A percentile compares a stretch with the other conserved stretches of the same genome.
These are phyloP conservation scores for Ogataea hybrid DNA, from an alignment of 1,139 yeast species.

Conservation along the genomic window DNA sequence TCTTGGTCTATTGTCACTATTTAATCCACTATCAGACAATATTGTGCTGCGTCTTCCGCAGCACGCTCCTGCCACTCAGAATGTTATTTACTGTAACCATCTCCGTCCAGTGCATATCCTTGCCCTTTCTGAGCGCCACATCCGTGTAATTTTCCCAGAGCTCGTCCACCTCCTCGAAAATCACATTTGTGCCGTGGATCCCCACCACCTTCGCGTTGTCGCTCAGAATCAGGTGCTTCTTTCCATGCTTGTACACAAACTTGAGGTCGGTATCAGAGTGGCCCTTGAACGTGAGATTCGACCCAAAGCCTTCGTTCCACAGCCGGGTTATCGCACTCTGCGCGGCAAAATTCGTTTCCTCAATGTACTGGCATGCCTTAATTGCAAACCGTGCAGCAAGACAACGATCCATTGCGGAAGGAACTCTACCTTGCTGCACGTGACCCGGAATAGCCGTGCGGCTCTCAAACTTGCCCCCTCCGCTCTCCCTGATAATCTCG, in stretches of 20 bases:
- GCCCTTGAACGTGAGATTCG: slow-evolving; percentile 34
- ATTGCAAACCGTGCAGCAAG: slow-evolving; percentile 69
- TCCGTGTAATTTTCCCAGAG: slow-evolving; percentile 63
- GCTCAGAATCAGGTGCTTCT: slow-evolving; percentile 26
- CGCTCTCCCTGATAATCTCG: slow-evolving; percentile 63
- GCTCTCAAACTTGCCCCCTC: slow-evolving; percentile 69
- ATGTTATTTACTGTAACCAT: slow-evolving; percentile 60
- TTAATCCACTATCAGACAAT: neutral
- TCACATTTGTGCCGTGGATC: slow-evolving; percentile 61
- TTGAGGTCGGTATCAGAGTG: slow-evolving; percentile 37
- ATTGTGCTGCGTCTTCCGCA: slow-evolving; percentile 36
- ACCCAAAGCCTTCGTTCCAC: slow-evolving; percentile 34
- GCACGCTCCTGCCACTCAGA: slow-evolving; percentile 61
- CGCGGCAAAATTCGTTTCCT: slow-evolving; percentile 35
- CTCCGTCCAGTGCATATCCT: slow-evolving; percentile 64
- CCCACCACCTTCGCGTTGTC: slow-evolving; percentile 65
- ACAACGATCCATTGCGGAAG: slow-evolving; percentile 75
- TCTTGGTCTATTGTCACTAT: neutral
- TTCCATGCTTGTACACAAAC: slow-evolving; percentile 27
- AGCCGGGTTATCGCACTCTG: slow-evolving; percentile 26
- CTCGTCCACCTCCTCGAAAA: slow-evolving; percentile 51
- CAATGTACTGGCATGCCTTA: slow-evolving; percentile 68
- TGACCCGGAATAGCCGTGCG: slow-evolving; percentile 82
- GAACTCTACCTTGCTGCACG: slow-evolving; percentile 78
- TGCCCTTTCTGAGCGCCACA: slow-evolving; percentile 61